Base-by-base conservation (phyloP, 2,329 filamentous ascomycete species). In the Beauveria scarabaeidicola region DNA sequence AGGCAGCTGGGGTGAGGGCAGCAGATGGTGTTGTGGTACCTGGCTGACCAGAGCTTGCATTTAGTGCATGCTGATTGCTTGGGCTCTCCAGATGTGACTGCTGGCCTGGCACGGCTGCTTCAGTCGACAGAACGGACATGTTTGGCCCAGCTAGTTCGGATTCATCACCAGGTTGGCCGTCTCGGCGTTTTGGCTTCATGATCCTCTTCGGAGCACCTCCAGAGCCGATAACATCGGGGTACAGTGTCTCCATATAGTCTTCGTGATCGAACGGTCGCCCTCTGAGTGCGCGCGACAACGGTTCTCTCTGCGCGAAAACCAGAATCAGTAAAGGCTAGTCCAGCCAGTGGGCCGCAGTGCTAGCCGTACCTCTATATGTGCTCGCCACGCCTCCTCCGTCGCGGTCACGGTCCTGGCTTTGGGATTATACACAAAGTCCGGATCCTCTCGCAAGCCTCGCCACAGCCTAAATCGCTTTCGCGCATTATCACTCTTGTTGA, bases 401-500 rank as follows among this genome's bases (percentile, higher is more conserved):
- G 79, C 82, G 11, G 77, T 80, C 32, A 85, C 80, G 17, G 76
- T 82, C 64, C 74, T 74, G 10, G 77, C 75, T 25, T 70, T 68
- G 5, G 75, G 71, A 62, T 82, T 81, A 65, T 84, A 85, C 3
- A 76, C 68, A 61, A 85, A 85, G 13, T 81, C 79, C 2, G 79
- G 77, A 61, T 85, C 77, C 67, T 84, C 82, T 25, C 81, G 74
- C 64, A 85, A 69, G 23, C 81, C 81, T 19, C 82, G 73, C 82
- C 82, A 85, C 56, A 84, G 72, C n/a, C 82, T 79, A 62, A 84
- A 85, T 66, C 82, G 81, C 69, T 85, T 85, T 54, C 82, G 77
- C 61, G 82, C 82, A 69, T 85, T 85, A 70, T 85, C 82, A 63
- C 80, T 82, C 72, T 85, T 85, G 73, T 85, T 85, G 69, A 85